Evolutionary conservation across 305 asterid species (phyloP).

Genomic region (Andrographis paniculata): DNA sequence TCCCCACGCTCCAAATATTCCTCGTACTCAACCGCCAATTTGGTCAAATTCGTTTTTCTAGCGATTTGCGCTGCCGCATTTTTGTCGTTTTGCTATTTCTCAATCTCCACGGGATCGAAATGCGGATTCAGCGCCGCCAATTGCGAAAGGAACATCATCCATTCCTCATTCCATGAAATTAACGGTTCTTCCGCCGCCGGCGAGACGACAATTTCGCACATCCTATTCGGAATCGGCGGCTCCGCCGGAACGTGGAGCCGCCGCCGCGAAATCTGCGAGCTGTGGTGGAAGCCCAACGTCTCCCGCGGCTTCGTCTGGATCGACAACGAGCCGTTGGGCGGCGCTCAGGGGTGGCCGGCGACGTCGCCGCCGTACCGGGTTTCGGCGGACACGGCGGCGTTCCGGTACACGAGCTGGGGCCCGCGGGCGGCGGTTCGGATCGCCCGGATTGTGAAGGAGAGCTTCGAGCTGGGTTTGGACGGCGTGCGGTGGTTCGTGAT

Average conservation of each 20-base stretch:
- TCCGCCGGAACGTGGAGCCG: constrained; percentile 56
- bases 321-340: constrained; percentile 33
- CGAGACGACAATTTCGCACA: constrained; percentile 43
- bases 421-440: constrained; percentile 61
- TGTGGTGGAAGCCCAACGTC: constrained; percentile 69
- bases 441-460: constrained; percentile 68
- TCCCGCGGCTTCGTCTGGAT: constrained; percentile 85
- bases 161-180: constrained; percentile 1
- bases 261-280: constrained; percentile 53
- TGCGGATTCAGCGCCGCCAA: constrained; percentile 23
- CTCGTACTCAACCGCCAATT: constrained; percentile 17
- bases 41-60: constrained; percentile 33
- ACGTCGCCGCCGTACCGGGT: constrained; percentile 49
- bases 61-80: constrained; percentile 30
- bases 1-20: constrained; percentile 22
- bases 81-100: constrained; percentile 34
- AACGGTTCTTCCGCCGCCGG: no score
- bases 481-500: constrained; percentile 35
- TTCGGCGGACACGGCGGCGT: constrained; percentile 44
- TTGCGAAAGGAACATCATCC: constrained; percentile 12
- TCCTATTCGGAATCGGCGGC: constrained; percentile 73
- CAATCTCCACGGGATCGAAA: constrained; percentile 25
- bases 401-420: constrained; percentile 55
- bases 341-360: constrained; percentile 38
- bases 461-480: constrained; percentile 36